phyloP scores from a whole-genome alignment of 2,329 filamentous ascomycete species.

The Xylaria sp. region DNA sequence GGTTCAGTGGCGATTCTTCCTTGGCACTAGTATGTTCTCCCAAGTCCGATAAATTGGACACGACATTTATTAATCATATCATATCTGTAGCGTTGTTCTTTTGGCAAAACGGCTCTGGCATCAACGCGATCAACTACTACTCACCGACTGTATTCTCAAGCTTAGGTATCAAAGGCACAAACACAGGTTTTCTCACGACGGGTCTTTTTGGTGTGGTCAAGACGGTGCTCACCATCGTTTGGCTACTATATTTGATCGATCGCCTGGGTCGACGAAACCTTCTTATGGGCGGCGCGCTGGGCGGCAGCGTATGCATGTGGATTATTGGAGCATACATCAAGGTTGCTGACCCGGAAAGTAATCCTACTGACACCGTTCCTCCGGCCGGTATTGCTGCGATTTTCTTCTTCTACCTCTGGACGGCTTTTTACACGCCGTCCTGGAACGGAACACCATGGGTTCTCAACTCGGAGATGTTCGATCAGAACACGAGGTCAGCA shows the following conservation, averaged over 20 bases:
- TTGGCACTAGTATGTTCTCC: slow-evolving; percentile 63
- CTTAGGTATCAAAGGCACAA: slow-evolving; percentile 68
- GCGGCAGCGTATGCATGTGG: slow-evolving; percentile 73
- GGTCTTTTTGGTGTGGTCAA: slow-evolving; percentile 74
- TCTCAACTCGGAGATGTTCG: slow-evolving; percentile 79
- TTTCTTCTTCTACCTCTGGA: slow-evolving; percentile 81
- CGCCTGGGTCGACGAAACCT: slow-evolving; percentile 68
- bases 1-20: slow-evolving; percentile 76
- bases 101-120: slow-evolving; percentile 80
- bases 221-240: slow-evolving; percentile 69
- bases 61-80: slow-evolving; percentile 5
- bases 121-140: slow-evolving; percentile 76
- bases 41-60: background rate
- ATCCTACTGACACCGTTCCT: slow-evolving; percentile 48
- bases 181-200: slow-evolving; percentile 68
- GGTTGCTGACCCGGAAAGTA: slow-evolving; percentile 54
- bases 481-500: slow-evolving; percentile 67
- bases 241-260: slow-evolving; percentile 71
- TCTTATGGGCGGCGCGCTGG: slow-evolving; percentile 66
- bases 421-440: slow-evolving; percentile 74
- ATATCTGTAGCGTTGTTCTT: slow-evolving; percentile 69
- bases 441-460: slow-evolving; percentile 84
- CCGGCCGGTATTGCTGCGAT: slow-evolving; percentile 66
- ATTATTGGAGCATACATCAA: slow-evolving; percentile 71
- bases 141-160: slow-evolving; percentile 71